A percentile compares a stretch with the other conserved stretches of the same genome.
Evolutionary conservation across 306 rosid genomes (phyloP).

Genomic region (barrel medic (Medicago truncatula)): MtrunA17r5.0-ANR NC_053042.1:36825501-36826000

Average conservation of each 20-base stretch:
- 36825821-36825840: not conserved
- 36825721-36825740: constrained; percentile 1
- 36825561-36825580: not conserved
- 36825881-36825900: not conserved
- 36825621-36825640: not conserved
- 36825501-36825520: not conserved
- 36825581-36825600: not conserved
- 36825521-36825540: not conserved
- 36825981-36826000: not conserved
- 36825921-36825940: not conserved
- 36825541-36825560: too few relatives aligned
- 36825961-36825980: not conserved
- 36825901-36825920: not conserved
- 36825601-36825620: not conserved
- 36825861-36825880: not conserved
- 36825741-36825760: not conserved
- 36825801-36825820: not conserved
- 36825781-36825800: not conserved
- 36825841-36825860: not conserved
- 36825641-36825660: constrained; percentile 1
- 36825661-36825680: not conserved
- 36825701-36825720: not conserved
- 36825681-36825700: not conserved
- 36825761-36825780: not conserved
- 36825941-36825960: not conserved